phyloP scores from a whole-genome alignment of 148 eudicot species.

The Fagopyrum tataricum region DNA sequence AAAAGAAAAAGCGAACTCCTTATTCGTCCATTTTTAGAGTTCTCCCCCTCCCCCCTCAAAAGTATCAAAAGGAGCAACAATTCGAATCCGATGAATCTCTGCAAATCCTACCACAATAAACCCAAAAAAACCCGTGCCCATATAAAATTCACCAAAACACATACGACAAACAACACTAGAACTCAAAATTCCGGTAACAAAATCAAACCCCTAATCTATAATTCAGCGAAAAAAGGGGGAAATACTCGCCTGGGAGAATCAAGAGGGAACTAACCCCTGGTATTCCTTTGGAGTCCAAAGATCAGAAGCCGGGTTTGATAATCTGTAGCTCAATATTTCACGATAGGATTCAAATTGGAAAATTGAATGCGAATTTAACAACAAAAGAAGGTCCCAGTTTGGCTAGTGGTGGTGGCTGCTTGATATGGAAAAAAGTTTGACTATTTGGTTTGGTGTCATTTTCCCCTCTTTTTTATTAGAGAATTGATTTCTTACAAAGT shows the following conservation, averaged over 20 bases:
- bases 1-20: not conserved
- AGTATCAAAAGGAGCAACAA: not conserved
- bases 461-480: not conserved
- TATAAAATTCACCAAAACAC: not conserved
- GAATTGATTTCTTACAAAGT: not conserved
- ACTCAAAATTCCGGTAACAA: not conserved
- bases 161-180: not conserved
- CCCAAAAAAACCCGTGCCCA: not conserved
- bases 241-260: constrained; percentile 6
- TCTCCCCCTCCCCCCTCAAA: not conserved
- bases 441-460: constrained; percentile 8
- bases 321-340: not conserved
- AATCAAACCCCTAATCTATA: not conserved
- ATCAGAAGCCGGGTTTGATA: not conserved
- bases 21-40: not conserved
- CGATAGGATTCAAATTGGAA: not conserved
- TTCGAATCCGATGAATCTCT: not conserved
- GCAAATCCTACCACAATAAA: not conserved
- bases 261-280: not conserved
- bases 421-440: not conserved
- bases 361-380: constrained; percentile 4
- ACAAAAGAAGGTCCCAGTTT: not conserved
- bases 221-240: not conserved
- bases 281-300: not conserved
- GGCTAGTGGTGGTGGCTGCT: constrained; percentile 3